Evolutionary conservation across 2,329 filamentous ascomycete genomes (phyloP).

Genomic region (Pleomassaria siparia): DNA sequence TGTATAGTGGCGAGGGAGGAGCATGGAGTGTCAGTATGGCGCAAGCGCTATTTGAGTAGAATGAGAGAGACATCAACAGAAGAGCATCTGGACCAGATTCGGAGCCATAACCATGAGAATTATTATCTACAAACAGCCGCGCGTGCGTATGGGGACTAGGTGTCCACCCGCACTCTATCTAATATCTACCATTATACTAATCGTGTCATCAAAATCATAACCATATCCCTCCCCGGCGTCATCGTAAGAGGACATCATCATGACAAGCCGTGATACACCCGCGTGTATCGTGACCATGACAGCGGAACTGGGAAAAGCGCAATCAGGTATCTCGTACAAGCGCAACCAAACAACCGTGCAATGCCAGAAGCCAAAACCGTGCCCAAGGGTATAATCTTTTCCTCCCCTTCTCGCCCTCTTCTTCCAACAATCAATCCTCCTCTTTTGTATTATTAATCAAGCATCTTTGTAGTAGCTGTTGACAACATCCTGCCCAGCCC

Average conservation of each 20-base stretch:
- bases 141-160: background rate
- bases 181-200: slow-evolving; percentile 2
- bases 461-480: slow-evolving; percentile 26
- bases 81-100: background rate
- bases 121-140: too few relatives aligned
- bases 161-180: background rate
- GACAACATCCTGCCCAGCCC: slow-evolving; percentile 38
- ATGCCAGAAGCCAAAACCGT: background rate
- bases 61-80: too few relatives aligned
- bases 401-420: background rate
- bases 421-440: background rate
- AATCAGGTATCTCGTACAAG: slow-evolving; percentile 1
- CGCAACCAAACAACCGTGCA: background rate
- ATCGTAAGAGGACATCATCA: slow-evolving; percentile 2
- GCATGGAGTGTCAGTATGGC: slow-evolving; percentile 8
- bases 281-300: background rate
- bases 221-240: background rate
- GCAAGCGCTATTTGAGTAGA: slow-evolving; percentile 6
- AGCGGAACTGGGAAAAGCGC: background rate
- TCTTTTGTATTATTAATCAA: background rate
- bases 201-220: background rate
- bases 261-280: background rate
- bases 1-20: slow-evolving; percentile 12
- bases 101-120: background rate
- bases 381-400: slow-evolving; percentile 1